Evolutionary conservation across 2,329 filamentous ascomycete genomes (phyloP), one percentile per base, ranked within the genome.

Genomic region (Aspergillus texensis): DNA sequence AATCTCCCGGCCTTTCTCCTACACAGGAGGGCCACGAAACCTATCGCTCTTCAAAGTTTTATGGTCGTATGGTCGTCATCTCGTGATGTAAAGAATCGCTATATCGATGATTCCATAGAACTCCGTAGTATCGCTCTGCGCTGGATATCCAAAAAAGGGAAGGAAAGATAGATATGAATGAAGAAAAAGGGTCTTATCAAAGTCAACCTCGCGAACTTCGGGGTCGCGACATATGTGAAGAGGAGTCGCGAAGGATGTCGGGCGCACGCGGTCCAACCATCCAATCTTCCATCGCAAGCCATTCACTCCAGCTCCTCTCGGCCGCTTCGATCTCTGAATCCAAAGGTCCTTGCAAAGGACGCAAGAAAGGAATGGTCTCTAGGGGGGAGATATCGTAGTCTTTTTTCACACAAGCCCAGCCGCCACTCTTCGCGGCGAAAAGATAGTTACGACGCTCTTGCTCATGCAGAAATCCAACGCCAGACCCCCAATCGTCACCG

Each of bases 241-340:
- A 76, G 4, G 76, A 77, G 57, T 79, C 78, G 52, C 73, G 71
- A 26, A 80, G 70, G 6, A 69, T 68, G 66, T 83, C 82, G 8
- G 90, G 91, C 36, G 90, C 89, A 65, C 92, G 83, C 1, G 92
- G 91, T 2, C 94, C 94, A n/a, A 97, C 82, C 93, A 97, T 96
- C 94, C 94, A 98, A 77, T 97, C 94, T 78, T 97, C 93, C 92
- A 97, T 96, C 14, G 92, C 92, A 36, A 97, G 81, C 94, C 94
- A 98, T 72, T 94, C 90, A 75, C 93, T 96, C 95, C 95, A 99
- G 64, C 85, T 89, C 65, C 86, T 85, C 80, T 98, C 94, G 0
- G 94, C 94, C 16, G 83, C 86, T 66, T 91, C 86, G 65, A 98
- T 92, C 80, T 98, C 95, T 26, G 88, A 86, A 72, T 94, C 88